Conservation (phyloP, 2,329 filamentous ascomycete genomes). For the Teratosphaeria pseudoeucalypti region DNA sequence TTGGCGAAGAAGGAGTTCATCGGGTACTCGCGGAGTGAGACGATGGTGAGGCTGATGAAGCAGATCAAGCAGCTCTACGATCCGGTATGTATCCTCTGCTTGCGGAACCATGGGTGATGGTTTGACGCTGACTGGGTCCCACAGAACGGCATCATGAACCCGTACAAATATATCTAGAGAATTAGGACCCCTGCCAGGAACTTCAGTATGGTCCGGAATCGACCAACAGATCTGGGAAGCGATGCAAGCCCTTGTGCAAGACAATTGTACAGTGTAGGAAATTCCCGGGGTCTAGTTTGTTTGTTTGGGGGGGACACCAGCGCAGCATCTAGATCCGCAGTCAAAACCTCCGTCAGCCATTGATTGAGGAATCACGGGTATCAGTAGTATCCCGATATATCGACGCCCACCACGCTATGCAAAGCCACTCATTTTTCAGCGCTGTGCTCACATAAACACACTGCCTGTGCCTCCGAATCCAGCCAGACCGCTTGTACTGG, state of each 20-base stretch:
- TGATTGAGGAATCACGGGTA: neutral
- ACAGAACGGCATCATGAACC: slow-evolving; percentile 96
- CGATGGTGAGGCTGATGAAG: slow-evolving; percentile 84
- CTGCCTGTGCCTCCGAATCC: slow-evolving; percentile 7
- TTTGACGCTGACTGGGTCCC: neutral
- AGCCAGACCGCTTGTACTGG: neutral
- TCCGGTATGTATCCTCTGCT: slow-evolving; percentile 53
- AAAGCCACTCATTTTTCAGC: neutral
- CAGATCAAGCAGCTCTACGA: slow-evolving; percentile 91
- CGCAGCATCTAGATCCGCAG: no score
- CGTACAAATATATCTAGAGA: slow-evolving; percentile 78
- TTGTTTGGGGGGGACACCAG: no score
- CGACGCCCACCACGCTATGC: neutral
- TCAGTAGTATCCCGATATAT: neutral
- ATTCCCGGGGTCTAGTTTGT: no score
- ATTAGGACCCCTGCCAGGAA: no score
- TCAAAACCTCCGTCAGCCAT: neutral
- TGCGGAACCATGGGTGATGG: slow-evolving; percentile 6
- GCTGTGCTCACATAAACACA: slow-evolving; percentile 1
- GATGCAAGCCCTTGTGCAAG: no score
- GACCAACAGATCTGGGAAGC: no score
- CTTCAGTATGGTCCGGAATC: no score
- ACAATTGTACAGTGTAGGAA: no score
- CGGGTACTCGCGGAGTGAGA: slow-evolving; percentile 80
- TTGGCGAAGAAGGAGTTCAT: slow-evolving; percentile 94